These are phyloP conservation scores for Berberis vulgaris DNA, from an alignment of 164 flowering plant species.

Conservation along the genomic window DNA sequence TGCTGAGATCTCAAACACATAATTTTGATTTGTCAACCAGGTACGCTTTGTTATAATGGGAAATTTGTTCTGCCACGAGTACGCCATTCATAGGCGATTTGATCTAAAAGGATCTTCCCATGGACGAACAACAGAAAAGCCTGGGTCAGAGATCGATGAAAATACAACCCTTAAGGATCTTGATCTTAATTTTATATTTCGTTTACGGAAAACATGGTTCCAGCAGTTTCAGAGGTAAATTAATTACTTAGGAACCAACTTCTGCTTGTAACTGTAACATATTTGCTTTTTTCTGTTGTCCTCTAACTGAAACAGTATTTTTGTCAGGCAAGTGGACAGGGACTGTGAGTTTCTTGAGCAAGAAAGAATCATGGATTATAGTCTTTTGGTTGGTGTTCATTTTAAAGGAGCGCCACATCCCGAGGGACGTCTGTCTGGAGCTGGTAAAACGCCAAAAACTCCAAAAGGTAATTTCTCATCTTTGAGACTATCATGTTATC, in stretches of 20 bases:
- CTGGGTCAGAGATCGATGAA: conserved; percentile 66
- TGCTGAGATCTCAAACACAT: background rate
- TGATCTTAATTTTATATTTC: conserved; percentile 76
- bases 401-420: conserved; percentile 31
- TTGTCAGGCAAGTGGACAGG: conserved; percentile 63
- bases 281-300: background rate
- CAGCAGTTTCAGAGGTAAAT: conserved; percentile 67
- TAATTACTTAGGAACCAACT: background rate
- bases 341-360: conserved; percentile 85
- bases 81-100: conserved; percentile 69
- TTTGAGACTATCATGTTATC: background rate
- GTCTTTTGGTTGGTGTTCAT: conserved; percentile 84
- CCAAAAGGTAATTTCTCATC: background rate
- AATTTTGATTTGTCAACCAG: conserved; percentile 23
- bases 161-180: conserved; percentile 84
- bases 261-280: background rate
- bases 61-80: conserved; percentile 77
- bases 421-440: background rate
- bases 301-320: background rate
- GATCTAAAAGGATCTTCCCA: conserved; percentile 89
- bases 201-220: conserved; percentile 50
- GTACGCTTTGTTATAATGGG: conserved; percentile 86
- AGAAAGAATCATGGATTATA: conserved; percentile 86
- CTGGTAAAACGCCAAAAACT: background rate
- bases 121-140: conserved; percentile 69